Evolutionary conservation across 306 rosid genomes (phyloP).

Genomic region (Prunus mira): DNA sequence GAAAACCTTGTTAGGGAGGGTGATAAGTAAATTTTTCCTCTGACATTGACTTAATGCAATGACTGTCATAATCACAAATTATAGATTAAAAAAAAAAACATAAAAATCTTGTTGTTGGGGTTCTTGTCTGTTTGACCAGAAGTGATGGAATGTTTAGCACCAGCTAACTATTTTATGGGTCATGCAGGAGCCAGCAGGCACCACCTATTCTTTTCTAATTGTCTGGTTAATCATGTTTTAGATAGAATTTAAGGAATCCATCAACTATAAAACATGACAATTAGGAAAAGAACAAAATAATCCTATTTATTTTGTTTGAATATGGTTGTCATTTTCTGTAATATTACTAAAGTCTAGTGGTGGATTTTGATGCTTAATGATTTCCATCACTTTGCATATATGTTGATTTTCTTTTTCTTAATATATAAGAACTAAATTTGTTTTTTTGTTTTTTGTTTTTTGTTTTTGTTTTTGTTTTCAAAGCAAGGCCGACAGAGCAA

Average conservation of each 20-base stretch:
- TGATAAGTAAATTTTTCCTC: background rate
- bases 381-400: background rate
- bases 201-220: background rate
- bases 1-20: background rate
- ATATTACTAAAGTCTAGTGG: background rate
- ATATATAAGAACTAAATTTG: too few relatives aligned
- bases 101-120: background rate
- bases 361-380: background rate
- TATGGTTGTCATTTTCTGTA: background rate
- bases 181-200: too few relatives aligned
- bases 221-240: background rate
- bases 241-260: constrained; percentile 1
- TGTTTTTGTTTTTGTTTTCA: background rate
- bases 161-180: background rate
- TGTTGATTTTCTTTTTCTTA: too few relatives aligned
- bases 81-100: background rate
- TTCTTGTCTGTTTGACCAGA: background rate
- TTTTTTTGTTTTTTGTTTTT: background rate
- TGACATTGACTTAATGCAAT: background rate
- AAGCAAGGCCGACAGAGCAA: background rate
- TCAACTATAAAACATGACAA: background rate
- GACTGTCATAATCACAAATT: background rate
- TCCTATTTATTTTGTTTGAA: background rate
- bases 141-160: background rate
- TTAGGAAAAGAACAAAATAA: constrained; percentile 1